These are phyloP conservation scores for Diaporthe sp. DNA, from an alignment of 2,329 filamentous ascomycete species.

Conservation along the genomic window DNA sequence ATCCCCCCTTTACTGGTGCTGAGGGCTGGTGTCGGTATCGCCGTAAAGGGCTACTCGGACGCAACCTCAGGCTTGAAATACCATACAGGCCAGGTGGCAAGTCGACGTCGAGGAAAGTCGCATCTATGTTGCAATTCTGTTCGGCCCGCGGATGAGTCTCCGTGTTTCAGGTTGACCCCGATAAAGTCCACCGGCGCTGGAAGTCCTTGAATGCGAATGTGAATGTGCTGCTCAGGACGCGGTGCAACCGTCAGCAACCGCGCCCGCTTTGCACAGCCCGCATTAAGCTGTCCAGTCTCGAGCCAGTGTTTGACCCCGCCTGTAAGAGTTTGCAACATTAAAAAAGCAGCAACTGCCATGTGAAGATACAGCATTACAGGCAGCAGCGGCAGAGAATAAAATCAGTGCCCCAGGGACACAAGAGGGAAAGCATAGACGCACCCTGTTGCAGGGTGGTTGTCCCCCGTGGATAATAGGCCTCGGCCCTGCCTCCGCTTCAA, in stretches of 20 bases:
- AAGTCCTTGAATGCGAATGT: background rate
- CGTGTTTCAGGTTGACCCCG: constrained; percentile 25
- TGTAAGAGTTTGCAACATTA: background rate
- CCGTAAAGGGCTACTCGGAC: background rate
- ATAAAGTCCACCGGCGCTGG: background rate
- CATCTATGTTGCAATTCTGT: no score
- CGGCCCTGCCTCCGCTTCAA: background rate
- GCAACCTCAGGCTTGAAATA: background rate
- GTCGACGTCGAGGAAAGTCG: background rate
- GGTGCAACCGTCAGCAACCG: constrained; percentile 25
- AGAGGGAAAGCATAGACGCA: no score
- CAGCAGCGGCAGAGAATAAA: background rate
- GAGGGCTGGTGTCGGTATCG: background rate
- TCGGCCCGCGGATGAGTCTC: background rate
- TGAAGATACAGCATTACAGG: no score
- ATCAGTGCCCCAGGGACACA: background rate
- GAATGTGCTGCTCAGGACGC: background rate
- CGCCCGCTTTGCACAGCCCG: constrained; percentile 28
- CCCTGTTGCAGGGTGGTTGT: background rate
- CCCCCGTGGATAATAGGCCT: background rate
- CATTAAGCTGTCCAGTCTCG: constrained; percentile 9
- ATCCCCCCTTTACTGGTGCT: background rate
- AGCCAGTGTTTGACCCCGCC: background rate
- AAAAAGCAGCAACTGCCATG: background rate
- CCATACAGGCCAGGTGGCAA: background rate